Base-by-base conservation (phyloP, 176 grass and related monocot genomes). In the Carex myosuroides region DNA sequence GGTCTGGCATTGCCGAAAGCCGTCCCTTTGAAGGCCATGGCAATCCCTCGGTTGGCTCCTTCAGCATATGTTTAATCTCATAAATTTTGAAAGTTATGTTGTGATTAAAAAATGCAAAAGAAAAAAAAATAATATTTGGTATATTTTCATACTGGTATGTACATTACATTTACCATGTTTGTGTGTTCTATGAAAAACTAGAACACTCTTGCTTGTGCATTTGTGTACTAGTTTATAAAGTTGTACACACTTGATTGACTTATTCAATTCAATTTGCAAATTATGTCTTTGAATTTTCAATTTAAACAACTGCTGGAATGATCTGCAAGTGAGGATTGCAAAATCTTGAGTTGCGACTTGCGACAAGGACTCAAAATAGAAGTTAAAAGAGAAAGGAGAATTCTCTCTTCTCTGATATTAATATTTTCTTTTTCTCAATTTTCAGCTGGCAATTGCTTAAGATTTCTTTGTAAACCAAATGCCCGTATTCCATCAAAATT, bases 1-100 rank as follows among this genome's bases (percentile, higher is more conserved):
- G 91, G 94, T 1, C 64, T 97, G 17, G 78, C 89, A 20, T 39
- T 93, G 41, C 94, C 94, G 13, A 97, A 93, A 85, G 77, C 94
- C 21, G 84, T 97, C 24, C 87, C 89, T 26, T 89, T 97, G 67
- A 89, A 85, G 44, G 94, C 87, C 29, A 7, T 88, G 63, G 86
- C 70, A 3, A 77, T 42, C 29, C 87, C 89, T 1, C 70, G 94
- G 11, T 87, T 93, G 30, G 76, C 7, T 13, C 86, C 88, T 1
- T 65, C 83, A 0, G 88, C 84, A 18, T 90, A 97, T 72, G 13
- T 66, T 42, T 82, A 50, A 82, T 64, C 2, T 77, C 5, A 24
- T 53, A 53, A 41, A 3, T 41, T 69, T 44, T 71, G 39, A 18
- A 71, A 46, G 39, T 44, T 18, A 71, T 18, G 17, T 71, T 46